Evolutionary conservation across 2,329 filamentous ascomycete genomes (phyloP), one percentile per base, ranked within the genome.

Genomic region (Penicillium oxalicum): DNA sequence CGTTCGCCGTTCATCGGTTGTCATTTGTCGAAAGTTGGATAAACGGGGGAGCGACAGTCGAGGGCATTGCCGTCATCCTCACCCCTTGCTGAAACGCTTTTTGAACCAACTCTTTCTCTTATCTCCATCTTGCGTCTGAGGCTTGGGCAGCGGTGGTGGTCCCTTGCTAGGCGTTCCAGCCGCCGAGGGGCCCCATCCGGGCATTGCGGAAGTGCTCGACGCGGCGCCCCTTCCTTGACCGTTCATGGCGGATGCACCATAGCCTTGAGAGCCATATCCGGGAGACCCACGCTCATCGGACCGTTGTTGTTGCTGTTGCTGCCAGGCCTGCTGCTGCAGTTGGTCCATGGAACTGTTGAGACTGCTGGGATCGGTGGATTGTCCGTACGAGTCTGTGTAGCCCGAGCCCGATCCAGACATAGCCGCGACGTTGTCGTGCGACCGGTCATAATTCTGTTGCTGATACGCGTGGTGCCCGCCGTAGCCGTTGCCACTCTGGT

Each of bases 71-170:
- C 2, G 7, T n/a, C 18, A 8, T 36, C 4, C 40, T 48, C 59
- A 67, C 40, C 59, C 57, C 47, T 74, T 70, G 77, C 90, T 93
- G 69, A 95, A 93, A 47, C 84, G 79, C 60, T 83, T 82, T 64
- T 87, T 82, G 61, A 97, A 84, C 89, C 91, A 95, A 66, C 90
- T 93, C 78, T 90, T 91, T 56, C 87, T 79, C 77, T 95, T 95
- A 52, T 90, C 18, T 18, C 18, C 86, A 47, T 34, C 18, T 9
- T 44, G 34, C 45, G 34, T 43, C 39, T 60, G 58, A 40, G 53
- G 48, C 29, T 43, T 35, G 5, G 18, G 53, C 34, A 48, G 63
- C 63, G 48, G 58, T 59, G 26, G 25, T 35, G 2, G 32, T 36
- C 9, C 26, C 44, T 32, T 18, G 18, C 13, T 44, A 45, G 9